A percentile compares a stretch with the other conserved stretches of the same genome.
Conservation (phyloP, 148 eudicot genomes). For the Chenopodium formosanum region DNA sequence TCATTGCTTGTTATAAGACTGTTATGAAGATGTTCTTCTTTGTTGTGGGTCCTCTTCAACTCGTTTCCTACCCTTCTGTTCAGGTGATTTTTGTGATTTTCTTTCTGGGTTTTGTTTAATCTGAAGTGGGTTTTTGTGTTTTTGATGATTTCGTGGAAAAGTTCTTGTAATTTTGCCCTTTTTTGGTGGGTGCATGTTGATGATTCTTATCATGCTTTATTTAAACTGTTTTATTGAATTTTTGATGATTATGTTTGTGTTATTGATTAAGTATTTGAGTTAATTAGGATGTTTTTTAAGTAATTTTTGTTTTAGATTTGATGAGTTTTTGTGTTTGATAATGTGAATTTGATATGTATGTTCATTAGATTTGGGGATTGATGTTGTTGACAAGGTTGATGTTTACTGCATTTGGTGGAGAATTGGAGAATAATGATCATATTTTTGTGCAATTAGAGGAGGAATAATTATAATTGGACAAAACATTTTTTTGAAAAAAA, state of each 20-base stretch:
- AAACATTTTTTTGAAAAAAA: neutral
- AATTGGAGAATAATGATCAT: neutral
- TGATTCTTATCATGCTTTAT: neutral
- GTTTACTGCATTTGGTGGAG: too few relatives aligned
- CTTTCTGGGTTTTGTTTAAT: slow-evolving; percentile 19
- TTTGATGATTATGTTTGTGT: neutral
- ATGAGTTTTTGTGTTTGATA: neutral
- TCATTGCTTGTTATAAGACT: slow-evolving; percentile 54
- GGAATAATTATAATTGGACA: neutral
- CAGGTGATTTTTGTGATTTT: slow-evolving; percentile 37
- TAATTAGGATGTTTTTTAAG: neutral
- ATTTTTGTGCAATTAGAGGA: neutral
- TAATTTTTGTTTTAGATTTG: neutral
- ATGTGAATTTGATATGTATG: slow-evolving; percentile 1
- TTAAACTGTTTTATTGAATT: neutral
- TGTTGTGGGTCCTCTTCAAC: slow-evolving; percentile 79
- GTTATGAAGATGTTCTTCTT: slow-evolving; percentile 79
- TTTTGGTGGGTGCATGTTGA: slow-evolving; percentile 1
- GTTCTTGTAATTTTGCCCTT: neutral
- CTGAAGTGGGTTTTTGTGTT: slow-evolving; percentile 15
- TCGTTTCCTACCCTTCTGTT: slow-evolving; percentile 69
- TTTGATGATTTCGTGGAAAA: neutral
- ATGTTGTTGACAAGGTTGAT: slow-evolving; percentile 4
- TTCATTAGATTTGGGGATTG: neutral
- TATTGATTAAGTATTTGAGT: neutral